A percentile compares a stretch with the other conserved stretches of the same genome.
These are phyloP conservation scores for Cucurbitaria berberidis DNA, from an alignment of 2,329 filamentous ascomycete genomes.

Conservation along the genomic window DNA sequence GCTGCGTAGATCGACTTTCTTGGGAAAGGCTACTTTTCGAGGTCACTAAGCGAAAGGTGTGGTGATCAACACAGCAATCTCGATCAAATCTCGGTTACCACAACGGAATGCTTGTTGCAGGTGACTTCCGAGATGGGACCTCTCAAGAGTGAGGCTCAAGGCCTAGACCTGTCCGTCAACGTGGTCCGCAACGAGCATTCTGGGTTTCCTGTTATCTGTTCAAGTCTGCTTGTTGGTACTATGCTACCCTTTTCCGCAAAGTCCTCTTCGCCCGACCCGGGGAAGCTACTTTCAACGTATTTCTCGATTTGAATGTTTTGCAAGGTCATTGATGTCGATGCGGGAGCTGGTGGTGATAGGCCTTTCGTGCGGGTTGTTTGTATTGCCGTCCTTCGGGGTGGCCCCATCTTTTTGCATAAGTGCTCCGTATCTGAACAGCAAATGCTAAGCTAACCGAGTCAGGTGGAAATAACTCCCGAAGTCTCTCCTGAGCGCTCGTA, in stretches of 20 bases:
- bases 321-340: conserved; percentile 15
- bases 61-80: conserved; percentile 10
- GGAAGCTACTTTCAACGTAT: conserved; percentile 12
- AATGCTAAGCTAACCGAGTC: conserved; percentile 33
- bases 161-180: conserved; percentile 47
- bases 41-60: conserved; percentile 11
- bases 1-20: conserved; percentile 19
- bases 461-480: background rate
- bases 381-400: conserved; percentile 34
- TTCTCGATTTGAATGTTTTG: conserved; percentile 6
- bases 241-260: conserved; percentile 12
- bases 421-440: conserved; percentile 24
- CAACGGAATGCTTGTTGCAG: conserved; percentile 12
- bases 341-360: conserved; percentile 24
- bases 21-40: conserved; percentile 13
- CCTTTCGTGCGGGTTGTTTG: conserved; percentile 20
- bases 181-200: conserved; percentile 20
- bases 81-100: conserved; percentile 5
- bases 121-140: conserved; percentile 38
- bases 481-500: conserved; percentile 5
- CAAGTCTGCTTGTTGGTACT: conserved; percentile 17
- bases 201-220: conserved; percentile 9
- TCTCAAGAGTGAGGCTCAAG: conserved; percentile 52
- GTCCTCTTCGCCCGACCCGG: conserved; percentile 28
- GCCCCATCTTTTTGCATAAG: conserved; percentile 51